Conservation (phyloP, 2,329 filamentous ascomycete species). For the Harringtonia lauricola region DNA sequence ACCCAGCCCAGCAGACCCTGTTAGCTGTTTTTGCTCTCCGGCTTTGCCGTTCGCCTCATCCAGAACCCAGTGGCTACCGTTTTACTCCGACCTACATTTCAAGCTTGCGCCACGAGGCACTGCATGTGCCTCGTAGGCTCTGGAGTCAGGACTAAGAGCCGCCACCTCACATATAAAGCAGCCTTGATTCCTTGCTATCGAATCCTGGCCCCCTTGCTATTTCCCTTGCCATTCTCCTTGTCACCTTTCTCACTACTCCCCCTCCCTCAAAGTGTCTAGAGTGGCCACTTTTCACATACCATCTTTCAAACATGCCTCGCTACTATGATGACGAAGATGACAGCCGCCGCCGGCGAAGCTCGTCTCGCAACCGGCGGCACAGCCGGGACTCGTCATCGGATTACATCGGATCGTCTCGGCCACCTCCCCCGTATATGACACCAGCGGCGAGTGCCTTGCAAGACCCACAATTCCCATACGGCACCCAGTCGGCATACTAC, state of each 20-base stretch:
- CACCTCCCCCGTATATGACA: conserved; percentile 6
- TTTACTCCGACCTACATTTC: background rate
- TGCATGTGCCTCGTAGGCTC: too few relatives aligned
- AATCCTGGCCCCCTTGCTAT: too few relatives aligned
- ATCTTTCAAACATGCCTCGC: background rate
- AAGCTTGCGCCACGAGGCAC: conserved; percentile 8
- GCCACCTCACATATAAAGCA: too few relatives aligned
- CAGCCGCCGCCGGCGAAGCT: conserved; percentile 12
- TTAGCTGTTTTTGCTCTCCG: too few relatives aligned
- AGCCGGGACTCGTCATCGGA: conserved; percentile 1
- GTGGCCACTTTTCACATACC: background rate
- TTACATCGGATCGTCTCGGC: background rate
- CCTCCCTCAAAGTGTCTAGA: too few relatives aligned
- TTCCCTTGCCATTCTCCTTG: too few relatives aligned
- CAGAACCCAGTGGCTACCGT: too few relatives aligned
- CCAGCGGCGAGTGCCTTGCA: background rate
- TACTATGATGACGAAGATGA: conserved; percentile 20
- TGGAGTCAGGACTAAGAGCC: too few relatives aligned
- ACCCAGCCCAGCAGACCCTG: too few relatives aligned
- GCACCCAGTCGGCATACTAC: conserved; percentile 28
- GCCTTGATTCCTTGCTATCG: too few relatives aligned
- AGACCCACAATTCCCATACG: conserved; percentile 17
- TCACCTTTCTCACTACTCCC: too few relatives aligned
- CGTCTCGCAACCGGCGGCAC: conserved; percentile 1
- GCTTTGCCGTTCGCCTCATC: too few relatives aligned